Evolutionary conservation across 352 stramenopile genomes (phyloP).

Genomic region (Lagenidium giganteum): DNA sequence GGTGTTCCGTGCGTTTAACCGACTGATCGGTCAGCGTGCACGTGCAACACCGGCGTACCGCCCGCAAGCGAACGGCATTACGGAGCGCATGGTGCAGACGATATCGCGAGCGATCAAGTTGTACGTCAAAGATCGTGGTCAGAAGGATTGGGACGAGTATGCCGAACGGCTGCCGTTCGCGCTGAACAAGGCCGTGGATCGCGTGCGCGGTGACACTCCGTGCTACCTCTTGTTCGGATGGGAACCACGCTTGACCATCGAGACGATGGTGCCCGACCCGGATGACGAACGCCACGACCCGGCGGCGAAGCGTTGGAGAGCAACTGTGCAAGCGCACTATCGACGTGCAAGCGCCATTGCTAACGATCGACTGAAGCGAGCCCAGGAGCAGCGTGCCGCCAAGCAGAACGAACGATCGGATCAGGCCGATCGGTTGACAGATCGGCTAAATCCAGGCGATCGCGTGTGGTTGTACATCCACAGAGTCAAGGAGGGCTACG

Average conservation of each 20-base stretch:
- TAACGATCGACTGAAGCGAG: too few relatives aligned
- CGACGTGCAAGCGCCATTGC: too few relatives aligned
- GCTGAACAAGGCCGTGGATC: slow-evolving; percentile 7
- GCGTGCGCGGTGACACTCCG: too few relatives aligned
- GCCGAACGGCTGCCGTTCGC: slow-evolving; percentile 10
- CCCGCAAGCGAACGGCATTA: slow-evolving; percentile 7
- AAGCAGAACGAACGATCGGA: background rate
- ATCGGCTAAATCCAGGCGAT: too few relatives aligned
- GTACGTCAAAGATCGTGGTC: slow-evolving; percentile 8
- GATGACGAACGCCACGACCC: too few relatives aligned
- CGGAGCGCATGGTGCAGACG: slow-evolving; percentile 15
- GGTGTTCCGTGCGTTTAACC: slow-evolving; percentile 12
- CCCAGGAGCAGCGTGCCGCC: background rate
- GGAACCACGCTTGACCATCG: slow-evolving; percentile 5
- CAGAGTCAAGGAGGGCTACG: background rate
- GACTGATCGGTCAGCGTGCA: slow-evolving; percentile 3
- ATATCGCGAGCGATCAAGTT: slow-evolving; percentile 4
- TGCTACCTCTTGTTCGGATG: background rate
- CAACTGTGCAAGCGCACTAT: too few relatives aligned
- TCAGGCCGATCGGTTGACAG: background rate
- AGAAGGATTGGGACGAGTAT: slow-evolving; percentile 17
- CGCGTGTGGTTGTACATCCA: background rate
- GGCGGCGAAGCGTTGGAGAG: too few relatives aligned
- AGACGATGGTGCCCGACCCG: too few relatives aligned
- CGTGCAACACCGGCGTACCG: slow-evolving; percentile 5